Percentiles rank a stretch among this genome's conserved stretches.
phyloP scores from a whole-genome alignment of 257 asterid genomes.

The Fraxinus cuspidata region DNA sequence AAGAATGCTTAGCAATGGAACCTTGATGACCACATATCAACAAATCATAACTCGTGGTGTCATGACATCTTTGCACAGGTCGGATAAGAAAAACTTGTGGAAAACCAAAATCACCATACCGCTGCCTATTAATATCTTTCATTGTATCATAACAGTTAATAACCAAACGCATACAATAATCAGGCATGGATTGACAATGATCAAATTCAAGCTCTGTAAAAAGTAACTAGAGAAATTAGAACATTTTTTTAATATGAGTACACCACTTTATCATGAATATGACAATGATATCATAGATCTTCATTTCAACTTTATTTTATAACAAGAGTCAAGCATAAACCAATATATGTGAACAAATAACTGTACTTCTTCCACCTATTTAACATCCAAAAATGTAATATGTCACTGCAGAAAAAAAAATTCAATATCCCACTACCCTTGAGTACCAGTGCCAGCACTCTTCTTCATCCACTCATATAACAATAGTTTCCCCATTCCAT shows the following conservation, averaged over 20 bases:
- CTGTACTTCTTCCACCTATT: background rate
- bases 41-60: too few relatives aligned
- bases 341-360: background rate
- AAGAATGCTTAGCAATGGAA: background rate
- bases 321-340: background rate
- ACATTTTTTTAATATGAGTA: too few relatives aligned
- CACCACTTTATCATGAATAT: background rate
- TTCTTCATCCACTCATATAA: too few relatives aligned
- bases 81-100: background rate
- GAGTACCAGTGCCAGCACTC: background rate
- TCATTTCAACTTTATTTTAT: background rate
- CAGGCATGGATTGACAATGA: background rate
- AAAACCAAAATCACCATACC: background rate
- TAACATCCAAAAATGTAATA: background rate
- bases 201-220: background rate
- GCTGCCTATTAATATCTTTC: background rate
- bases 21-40: background rate
- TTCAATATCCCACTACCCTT: background rate
- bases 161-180: background rate
- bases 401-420: background rate
- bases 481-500: too few relatives aligned
- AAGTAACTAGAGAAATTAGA: background rate
- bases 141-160: background rate
- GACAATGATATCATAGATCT: background rate
- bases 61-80: background rate